These are phyloP conservation scores for Termitomyces sp. DNA, from an alignment of 768 basidiomycete genomes.

Conservation along the genomic window DNA sequence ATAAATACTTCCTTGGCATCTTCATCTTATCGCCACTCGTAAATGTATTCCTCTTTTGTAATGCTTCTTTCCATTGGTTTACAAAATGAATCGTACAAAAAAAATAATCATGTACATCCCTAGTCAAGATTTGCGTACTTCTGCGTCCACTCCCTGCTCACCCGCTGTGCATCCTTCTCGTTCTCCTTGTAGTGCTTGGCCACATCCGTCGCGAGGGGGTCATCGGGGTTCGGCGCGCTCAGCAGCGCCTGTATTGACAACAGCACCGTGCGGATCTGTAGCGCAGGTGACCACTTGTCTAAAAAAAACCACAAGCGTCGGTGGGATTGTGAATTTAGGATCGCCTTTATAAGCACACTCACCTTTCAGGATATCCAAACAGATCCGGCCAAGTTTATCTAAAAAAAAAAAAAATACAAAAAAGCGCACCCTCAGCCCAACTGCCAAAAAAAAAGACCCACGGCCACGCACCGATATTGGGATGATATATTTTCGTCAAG, in stretches of 20 bases:
- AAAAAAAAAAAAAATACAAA: no score
- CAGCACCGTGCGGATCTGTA: conserved; percentile 97
- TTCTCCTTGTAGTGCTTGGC: conserved; percentile 99
- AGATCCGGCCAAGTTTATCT: conserved; percentile 99
- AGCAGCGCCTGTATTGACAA: conserved; percentile 97
- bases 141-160: conserved; percentile 95
- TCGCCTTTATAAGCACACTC: no score
- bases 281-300: conserved; percentile 99
- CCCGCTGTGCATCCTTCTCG: conserved; percentile 88
- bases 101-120: no score
- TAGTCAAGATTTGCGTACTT: conserved; percentile 58
- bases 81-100: neutral
- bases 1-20: conserved; percentile 17
- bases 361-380: conserved; percentile 98
- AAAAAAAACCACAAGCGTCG: conserved; percentile 3
- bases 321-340: no score
- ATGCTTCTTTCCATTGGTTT: conserved; percentile 9
- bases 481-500: conserved; percentile 97
- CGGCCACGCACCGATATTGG: conserved; percentile 93
- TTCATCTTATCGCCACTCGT: conserved; percentile 17
- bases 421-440: conserved; percentile 6
- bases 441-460: neutral
- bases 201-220: conserved; percentile 90
- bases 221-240: conserved; percentile 95
- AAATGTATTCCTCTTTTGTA: conserved; percentile 1